These are phyloP conservation scores for Arxiozyma slooffiae DNA, from an alignment of 1,139 yeast genomes.

Conservation along the genomic window DNA sequence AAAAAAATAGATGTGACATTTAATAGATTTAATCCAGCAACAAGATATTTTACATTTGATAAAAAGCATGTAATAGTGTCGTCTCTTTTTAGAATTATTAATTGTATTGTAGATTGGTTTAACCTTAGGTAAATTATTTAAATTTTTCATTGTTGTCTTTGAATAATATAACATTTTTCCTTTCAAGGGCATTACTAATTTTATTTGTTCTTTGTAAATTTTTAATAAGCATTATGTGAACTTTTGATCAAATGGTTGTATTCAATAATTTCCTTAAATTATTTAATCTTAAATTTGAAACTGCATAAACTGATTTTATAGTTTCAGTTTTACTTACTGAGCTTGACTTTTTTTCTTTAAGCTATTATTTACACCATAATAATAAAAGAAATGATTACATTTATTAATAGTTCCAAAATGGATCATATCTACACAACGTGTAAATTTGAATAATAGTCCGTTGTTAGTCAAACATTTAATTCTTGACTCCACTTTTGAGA, in stretches of 20 bases:
- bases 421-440: constrained; percentile 65
- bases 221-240: not conserved
- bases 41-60: constrained; percentile 74
- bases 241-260: not conserved
- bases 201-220: not conserved
- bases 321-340: constrained; percentile 70
- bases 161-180: constrained; percentile 3
- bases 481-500: constrained; percentile 43
- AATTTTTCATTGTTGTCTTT: constrained; percentile 18
- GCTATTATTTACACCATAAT: constrained; percentile 71
- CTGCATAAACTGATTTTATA: constrained; percentile 36
- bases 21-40: constrained; percentile 80
- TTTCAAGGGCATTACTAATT: not conserved
- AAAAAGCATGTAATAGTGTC: constrained; percentile 67
- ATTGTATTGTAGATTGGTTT: constrained; percentile 31
- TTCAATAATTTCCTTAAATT: constrained; percentile 2
- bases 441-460: constrained; percentile 39
- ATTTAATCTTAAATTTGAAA: constrained; percentile 20
- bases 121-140: constrained; percentile 18
- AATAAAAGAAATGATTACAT: constrained; percentile 87
- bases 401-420: constrained; percentile 67
- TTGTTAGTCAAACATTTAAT: constrained; percentile 44
- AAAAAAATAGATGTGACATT: constrained; percentile 87
- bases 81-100: constrained; percentile 56
- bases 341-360: constrained; percentile 45